These are phyloP conservation scores for Aspergillus conjunctus DNA, from an alignment of 495 filamentous ascomycete genomes.

Conservation along the genomic window DNA sequence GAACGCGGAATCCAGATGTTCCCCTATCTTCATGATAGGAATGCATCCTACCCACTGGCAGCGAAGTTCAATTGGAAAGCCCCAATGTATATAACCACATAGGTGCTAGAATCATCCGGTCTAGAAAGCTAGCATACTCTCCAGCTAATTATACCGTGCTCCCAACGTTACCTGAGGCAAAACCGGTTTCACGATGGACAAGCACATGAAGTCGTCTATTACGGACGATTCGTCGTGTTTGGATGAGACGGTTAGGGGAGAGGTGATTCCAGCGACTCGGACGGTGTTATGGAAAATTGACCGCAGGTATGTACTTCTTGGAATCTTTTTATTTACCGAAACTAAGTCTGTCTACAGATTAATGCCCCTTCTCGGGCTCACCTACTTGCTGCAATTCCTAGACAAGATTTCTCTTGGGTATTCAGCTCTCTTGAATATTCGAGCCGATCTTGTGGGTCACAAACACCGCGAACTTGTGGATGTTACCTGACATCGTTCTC, in stretches of 20 bases:
- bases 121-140: neutral
- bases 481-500: neutral
- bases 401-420: slow-evolving; percentile 18
- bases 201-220: neutral
- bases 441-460: slow-evolving; percentile 12
- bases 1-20: neutral
- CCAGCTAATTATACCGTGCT: neutral
- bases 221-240: neutral
- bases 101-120: neutral
- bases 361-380: slow-evolving; percentile 13
- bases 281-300: neutral
- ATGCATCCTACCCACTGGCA: neutral
- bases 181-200: neutral
- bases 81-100: neutral
- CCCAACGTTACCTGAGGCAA: neutral
- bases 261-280: neutral
- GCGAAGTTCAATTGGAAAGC: neutral
- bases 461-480: neutral
- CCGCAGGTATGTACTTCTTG: neutral
- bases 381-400: slow-evolving; percentile 22
- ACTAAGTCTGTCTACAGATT: slow-evolving; percentile 3
- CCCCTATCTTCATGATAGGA: neutral
- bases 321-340: neutral
- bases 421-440: slow-evolving; percentile 9
- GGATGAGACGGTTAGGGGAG: neutral